Evolutionary conservation across 148 eudicot species (phyloP).

Genomic region (Amaranthus cruentus): DNA sequence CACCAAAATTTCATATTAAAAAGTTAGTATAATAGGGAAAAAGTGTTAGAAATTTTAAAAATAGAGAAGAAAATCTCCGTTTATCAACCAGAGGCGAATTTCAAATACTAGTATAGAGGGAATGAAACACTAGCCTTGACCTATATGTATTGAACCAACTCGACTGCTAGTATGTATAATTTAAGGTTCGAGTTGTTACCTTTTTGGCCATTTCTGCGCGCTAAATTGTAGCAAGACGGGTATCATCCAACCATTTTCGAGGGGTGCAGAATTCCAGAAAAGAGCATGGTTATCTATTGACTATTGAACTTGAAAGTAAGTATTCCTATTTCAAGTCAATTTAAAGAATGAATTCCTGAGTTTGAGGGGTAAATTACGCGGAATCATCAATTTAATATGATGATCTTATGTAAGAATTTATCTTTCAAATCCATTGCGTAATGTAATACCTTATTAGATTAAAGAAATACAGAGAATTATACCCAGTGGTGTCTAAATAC

Average conservation of each 20-base stretch:
- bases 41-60: too few species aligned
- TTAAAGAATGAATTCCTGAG: background rate
- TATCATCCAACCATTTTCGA: background rate
- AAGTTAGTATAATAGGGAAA: background rate
- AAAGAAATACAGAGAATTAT: background rate
- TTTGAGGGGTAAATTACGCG: background rate
- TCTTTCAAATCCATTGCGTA: background rate
- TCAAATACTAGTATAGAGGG: too few species aligned
- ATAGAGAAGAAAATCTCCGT: too few species aligned
- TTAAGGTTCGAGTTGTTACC: background rate
- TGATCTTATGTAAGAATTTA: background rate
- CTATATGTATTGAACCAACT: too few species aligned
- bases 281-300: background rate
- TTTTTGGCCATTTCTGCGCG: conserved; percentile 24
- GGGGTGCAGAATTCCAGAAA: background rate
- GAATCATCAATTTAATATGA: background rate
- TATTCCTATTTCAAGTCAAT: background rate
- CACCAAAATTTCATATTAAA: background rate
- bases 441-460: background rate
- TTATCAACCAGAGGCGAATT: too few species aligned
- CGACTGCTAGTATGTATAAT: too few species aligned
- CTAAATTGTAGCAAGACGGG: background rate
- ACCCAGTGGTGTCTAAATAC: background rate
- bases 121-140: too few species aligned
- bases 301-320: background rate